A percentile compares a stretch with the other conserved stretches of the same genome.
phyloP scores from a whole-genome alignment of 2,329 filamentous ascomycete genomes.

The Aspergillus sp. region DNA sequence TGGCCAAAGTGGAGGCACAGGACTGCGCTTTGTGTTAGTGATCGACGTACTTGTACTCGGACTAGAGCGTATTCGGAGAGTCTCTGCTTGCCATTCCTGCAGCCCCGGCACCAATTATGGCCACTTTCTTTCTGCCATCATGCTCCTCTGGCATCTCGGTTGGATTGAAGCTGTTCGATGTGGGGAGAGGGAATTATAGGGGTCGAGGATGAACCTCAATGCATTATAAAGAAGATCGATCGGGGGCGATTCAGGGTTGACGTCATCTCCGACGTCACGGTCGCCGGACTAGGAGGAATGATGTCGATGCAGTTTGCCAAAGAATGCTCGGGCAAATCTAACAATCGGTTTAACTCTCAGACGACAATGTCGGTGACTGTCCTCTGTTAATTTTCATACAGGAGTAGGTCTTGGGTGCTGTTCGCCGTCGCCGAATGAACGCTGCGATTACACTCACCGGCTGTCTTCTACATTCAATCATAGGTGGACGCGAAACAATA shows the following conservation, averaged over 20 bases:
- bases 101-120: constrained; percentile 63
- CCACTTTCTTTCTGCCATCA: constrained; percentile 48
- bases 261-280: not conserved
- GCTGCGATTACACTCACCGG: too few species aligned
- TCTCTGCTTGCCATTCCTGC: constrained; percentile 56
- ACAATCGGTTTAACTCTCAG: too few species aligned
- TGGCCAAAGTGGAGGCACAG: constrained; percentile 65
- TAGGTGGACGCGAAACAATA: too few species aligned
- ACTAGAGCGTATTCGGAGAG: not conserved
- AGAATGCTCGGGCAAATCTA: too few species aligned
- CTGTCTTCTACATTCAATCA: too few species aligned
- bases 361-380: too few species aligned
- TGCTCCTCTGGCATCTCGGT: not conserved
- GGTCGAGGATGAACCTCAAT: not conserved
- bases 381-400: too few species aligned
- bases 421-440: too few species aligned
- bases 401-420: too few species aligned
- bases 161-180: not conserved
- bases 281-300: not conserved
- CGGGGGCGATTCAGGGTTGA: not conserved
- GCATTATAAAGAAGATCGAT: not conserved
- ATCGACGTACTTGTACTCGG: not conserved
- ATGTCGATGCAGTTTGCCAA: not conserved
- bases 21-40: constrained; percentile 42
- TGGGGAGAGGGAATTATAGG: too few species aligned